Evolutionary conservation across 805 yeast genomes (phyloP).

Genomic region (Hanseniaspora singularis): DNA sequence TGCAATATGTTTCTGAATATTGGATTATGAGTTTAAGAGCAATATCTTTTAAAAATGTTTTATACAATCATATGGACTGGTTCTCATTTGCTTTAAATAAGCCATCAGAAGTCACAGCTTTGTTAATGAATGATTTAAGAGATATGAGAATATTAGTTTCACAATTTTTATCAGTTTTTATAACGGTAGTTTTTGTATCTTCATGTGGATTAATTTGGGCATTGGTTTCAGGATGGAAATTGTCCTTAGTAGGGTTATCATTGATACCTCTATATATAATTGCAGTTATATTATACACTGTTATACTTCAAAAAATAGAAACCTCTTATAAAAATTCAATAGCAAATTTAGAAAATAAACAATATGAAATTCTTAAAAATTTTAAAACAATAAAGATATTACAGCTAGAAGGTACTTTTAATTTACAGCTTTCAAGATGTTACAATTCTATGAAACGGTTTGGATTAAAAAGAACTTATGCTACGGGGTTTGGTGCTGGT

Average conservation of each 20-base stretch:
- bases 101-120: slow-evolving; percentile 47
- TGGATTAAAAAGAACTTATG: slow-evolving; percentile 43
- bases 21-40: slow-evolving; percentile 52
- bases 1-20: slow-evolving; percentile 51
- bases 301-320: slow-evolving; percentile 43
- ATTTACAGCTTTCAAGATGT: background rate
- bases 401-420: slow-evolving; percentile 41
- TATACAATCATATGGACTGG: slow-evolving; percentile 45
- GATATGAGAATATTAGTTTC: slow-evolving; percentile 58
- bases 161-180: slow-evolving; percentile 44
- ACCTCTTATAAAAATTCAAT: slow-evolving; percentile 45
- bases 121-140: slow-evolving; percentile 70
- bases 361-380: slow-evolving; percentile 43
- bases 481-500: slow-evolving; percentile 59
- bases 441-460: slow-evolving; percentile 24
- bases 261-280: slow-evolving; percentile 53
- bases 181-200: slow-evolving; percentile 44
- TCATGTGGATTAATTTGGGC: slow-evolving; percentile 68
- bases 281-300: slow-evolving; percentile 42
- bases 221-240: slow-evolving; percentile 66
- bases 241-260: slow-evolving; percentile 70
- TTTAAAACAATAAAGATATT: slow-evolving; percentile 54
- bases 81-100: slow-evolving; percentile 31
- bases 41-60: slow-evolving; percentile 37
- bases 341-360: slow-evolving; percentile 41